phyloP scores from a whole-genome alignment of 169 alveolate species.

The Plasmodium billcollinsi region DNA sequence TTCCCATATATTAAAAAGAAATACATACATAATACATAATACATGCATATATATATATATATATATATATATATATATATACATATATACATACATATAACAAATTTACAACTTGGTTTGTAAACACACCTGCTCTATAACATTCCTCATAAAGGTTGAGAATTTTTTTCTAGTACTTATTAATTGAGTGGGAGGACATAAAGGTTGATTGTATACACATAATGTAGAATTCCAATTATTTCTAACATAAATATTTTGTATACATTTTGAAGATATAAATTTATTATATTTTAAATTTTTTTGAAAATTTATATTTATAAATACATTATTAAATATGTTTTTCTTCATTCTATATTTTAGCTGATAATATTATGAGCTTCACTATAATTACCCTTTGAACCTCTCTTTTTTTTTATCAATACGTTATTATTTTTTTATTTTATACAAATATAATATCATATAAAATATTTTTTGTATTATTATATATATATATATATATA shows the following conservation, averaged over 20 bases:
- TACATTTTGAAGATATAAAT: conserved; percentile 34
- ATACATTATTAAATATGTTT: conserved; percentile 31
- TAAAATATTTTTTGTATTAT: not conserved
- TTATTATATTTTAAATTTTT: conserved; percentile 35
- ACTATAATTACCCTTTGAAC: too few relatives aligned
- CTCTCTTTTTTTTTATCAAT: too few relatives aligned
- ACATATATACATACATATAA: not conserved
- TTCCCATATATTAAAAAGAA: not conserved
- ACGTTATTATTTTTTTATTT: not conserved
- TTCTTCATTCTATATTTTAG: conserved; percentile 35
- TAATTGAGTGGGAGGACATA: not conserved
- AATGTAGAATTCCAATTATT: not conserved
- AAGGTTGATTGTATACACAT: not conserved
- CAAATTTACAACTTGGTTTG: not conserved
- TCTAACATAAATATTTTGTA: not conserved
- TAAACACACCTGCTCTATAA: conserved; percentile 79
- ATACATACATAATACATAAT: not conserved
- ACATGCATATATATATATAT: not conserved
- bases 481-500: conserved; percentile 16
- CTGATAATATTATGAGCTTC: too few relatives aligned
- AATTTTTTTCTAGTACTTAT: conserved; percentile 34
- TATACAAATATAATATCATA: not conserved
- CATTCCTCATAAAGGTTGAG: conserved; percentile 84
- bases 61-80: not conserved
- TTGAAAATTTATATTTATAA: conserved; percentile 20